Evolutionary conservation across 192 early-diverging fungal species (phyloP), one percentile per base, ranked within the genome.

Genomic region (Allomyces arbusculus): DNA sequence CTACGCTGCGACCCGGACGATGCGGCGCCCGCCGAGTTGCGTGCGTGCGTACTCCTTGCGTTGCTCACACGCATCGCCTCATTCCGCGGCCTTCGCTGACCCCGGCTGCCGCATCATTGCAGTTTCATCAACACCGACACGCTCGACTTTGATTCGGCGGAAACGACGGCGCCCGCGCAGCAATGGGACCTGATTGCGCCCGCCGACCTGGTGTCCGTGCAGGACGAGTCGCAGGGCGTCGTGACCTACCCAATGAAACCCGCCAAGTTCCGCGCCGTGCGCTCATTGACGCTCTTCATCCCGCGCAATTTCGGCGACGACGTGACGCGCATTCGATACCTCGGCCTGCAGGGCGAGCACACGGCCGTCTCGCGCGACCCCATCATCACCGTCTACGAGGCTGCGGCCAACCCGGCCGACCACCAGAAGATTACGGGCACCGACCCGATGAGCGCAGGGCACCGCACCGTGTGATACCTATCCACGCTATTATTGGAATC

Each of bases 331-430:
- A 80, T 98, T 44, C 75, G 71, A 20, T 98, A 86, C 68, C 76
- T 98, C 74, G 91, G 90, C 12, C 82, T 98, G 69, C 89, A 91
- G 65, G 95, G 95, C 45, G 95, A 95, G 68, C 93, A 84, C 81
- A 85, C 81, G 64, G 80, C 84, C 77, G 83, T 84, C 71, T 64
- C 61, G 20, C 66, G 8, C 26, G 16, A 44, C 11, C 33, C 67
- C 26, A n/a, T 63, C 45, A 16, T 61, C 50, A 33, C 68, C 23
- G 40, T 63, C 61, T 63, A 58, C 50, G 50, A 58, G 20, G 50
- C 50, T 2, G 50, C 50, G 0, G 50, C 50, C 16, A 58, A 58
- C 50, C 50, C 50, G 50, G 50, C 50, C 50, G 50, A 58, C 16
- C 50, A 58, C 33, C 33, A 40, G 7, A 40, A 40, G 33, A 40